Evolutionary conservation across 345 rosid genomes (phyloP), one percentile per base, ranked within the genome.

Genomic region (Ceriops tagal): DNA sequence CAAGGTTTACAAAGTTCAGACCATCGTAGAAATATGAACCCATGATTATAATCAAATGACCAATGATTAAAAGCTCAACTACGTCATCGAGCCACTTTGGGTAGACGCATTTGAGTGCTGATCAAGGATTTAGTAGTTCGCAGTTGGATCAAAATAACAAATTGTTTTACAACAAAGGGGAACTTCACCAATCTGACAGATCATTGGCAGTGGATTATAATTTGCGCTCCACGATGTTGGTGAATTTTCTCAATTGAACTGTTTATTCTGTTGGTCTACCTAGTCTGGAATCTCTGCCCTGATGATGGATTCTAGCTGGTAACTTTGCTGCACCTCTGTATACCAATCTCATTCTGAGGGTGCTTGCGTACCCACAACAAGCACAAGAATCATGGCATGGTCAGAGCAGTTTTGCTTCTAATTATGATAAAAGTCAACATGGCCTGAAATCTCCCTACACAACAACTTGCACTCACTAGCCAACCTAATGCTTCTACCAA

Each of bases 381-480:
- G 18, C 21, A 1, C 51, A 46, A 68, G n/a, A 63, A 37, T 52
- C 21, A 20, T 9, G 53, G 11, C 21, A 59, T 24, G 35, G 16
- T 21, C 2, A 43, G n/a, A 49, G 26, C 61, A 37, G 53, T 59
- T 24, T 53, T 75, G 46, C 16, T 52, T 51, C 13, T 9, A 35
- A 2, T 53, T 16, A 24, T 57, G 53, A 63, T 32, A 60, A 79
- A 88, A 92, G 73, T 92, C 96, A 6, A 86, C 85, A 57, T 85
- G 93, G 67, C 93, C 93, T 0, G 92, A 92, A 20, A 86, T 86
- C 72, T 95, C 97, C 81, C 88, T 81, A 61, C 96, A 87, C 53
- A 86, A 58, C 34, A 91, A 61, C 78, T 88, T 89, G n/a, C 86
- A 75, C 56, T 82, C 85, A 1, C 73, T 73, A 16, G 97, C 97